These are phyloP conservation scores for Pelagomonas calceolata DNA, from an alignment of 108 stramenopile species.

Conservation along the genomic window DNA sequence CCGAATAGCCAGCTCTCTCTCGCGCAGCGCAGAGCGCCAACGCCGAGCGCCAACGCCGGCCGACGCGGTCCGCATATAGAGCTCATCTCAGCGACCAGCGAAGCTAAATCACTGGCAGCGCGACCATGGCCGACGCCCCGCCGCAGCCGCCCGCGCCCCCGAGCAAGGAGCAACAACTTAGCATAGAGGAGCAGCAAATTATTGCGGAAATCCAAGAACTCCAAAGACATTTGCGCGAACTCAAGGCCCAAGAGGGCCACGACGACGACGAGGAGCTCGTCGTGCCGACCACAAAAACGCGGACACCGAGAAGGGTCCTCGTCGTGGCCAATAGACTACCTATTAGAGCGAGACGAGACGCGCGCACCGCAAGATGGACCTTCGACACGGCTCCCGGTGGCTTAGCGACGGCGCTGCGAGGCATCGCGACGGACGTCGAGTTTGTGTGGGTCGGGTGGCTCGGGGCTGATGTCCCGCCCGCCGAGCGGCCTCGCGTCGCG, in stretches of 20 bases:
- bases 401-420: neutral
- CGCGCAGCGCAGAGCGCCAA: no score
- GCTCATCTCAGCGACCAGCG: no score
- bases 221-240: neutral
- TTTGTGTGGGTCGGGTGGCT: neutral
- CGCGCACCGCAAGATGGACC: neutral
- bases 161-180: neutral
- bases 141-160: no score
- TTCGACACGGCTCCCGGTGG: neutral
- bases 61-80: no score
- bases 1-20: no score
- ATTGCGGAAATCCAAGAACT: neutral
- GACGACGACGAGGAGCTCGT: neutral
- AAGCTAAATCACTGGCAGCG: no score
- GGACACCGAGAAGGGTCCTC: neutral
- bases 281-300: neutral
- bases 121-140: no score
- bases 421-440: neutral
- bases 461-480: neutral
- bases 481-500: neutral
- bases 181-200: neutral
- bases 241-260: no score
- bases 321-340: neutral
- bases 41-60: no score
- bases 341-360: neutral